Evolutionary conservation across 306 rosid species (phyloP).

Genomic region (Cicer judaicum): DNA sequence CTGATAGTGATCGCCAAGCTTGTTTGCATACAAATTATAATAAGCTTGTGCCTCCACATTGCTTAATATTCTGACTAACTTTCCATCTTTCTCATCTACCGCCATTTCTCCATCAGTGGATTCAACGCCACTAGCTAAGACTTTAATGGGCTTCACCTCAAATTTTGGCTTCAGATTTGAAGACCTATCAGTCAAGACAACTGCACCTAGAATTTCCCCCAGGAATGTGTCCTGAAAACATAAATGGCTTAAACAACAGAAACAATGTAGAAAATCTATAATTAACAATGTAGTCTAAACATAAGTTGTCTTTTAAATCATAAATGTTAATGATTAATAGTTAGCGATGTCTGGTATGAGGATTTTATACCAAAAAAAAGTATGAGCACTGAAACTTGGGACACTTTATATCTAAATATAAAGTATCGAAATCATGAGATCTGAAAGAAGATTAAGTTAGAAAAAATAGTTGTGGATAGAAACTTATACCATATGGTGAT

Average conservation of each 20-base stretch:
- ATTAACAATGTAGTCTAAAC: neutral
- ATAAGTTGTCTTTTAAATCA: too few relatives aligned
- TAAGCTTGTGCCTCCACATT: slow-evolving; percentile 50
- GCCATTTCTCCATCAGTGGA: slow-evolving; percentile 68
- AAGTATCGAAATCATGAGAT: neutral
- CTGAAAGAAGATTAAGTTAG: neutral
- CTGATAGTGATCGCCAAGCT: slow-evolving; percentile 56
- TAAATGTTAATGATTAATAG: too few relatives aligned
- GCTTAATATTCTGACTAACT: slow-evolving; percentile 60
- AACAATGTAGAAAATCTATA: slow-evolving; percentile 11
- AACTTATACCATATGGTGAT: slow-evolving; percentile 77
- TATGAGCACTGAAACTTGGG: too few relatives aligned
- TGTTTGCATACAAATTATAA: slow-evolving; percentile 54
- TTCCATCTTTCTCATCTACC: slow-evolving; percentile 58
- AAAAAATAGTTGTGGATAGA: slow-evolving; percentile 28
- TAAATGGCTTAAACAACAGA: neutral
- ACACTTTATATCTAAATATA: too few relatives aligned
- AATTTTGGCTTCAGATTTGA: slow-evolving; percentile 49
- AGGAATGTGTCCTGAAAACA: slow-evolving; percentile 68
- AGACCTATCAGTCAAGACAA: slow-evolving; percentile 50
- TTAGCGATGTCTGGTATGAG: too few relatives aligned
- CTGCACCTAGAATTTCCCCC: slow-evolving; percentile 82
- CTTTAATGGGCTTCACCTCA: slow-evolving; percentile 54
- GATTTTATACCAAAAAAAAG: too few relatives aligned
- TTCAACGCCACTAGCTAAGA: slow-evolving; percentile 64